Conservation (phyloP, 306 rosid genomes). For the Glycine tomentella region DNA sequence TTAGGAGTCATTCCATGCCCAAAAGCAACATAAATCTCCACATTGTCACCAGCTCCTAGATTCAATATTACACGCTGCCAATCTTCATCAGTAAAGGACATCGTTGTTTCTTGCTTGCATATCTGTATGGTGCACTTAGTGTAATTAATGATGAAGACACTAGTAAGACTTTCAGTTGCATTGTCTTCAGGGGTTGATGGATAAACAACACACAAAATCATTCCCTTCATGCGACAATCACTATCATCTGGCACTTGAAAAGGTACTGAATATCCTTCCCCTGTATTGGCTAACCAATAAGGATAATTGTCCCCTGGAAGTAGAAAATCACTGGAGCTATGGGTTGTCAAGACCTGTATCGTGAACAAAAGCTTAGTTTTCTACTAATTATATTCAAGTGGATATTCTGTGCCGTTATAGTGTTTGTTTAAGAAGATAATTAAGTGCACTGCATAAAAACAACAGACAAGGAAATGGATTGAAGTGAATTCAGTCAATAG, state of each 20-base stretch:
- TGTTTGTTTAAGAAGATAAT: too few relatives aligned
- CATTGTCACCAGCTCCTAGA: too few relatives aligned
- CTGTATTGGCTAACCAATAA: constrained; percentile 11
- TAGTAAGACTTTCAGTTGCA: too few relatives aligned
- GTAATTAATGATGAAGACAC: too few relatives aligned
- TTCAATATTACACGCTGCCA: too few relatives aligned
- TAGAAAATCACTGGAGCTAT: not conserved
- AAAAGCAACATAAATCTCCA: too few relatives aligned
- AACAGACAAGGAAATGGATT: not conserved
- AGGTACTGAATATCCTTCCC: not conserved
- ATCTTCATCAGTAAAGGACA: too few relatives aligned
- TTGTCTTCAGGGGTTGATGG: too few relatives aligned
- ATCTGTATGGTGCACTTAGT: too few relatives aligned
- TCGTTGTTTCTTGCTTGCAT: too few relatives aligned
- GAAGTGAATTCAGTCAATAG: not conserved
- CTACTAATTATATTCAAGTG: not conserved
- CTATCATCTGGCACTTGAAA: constrained; percentile 20
- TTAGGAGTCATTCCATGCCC: too few relatives aligned
- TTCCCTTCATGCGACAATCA: not conserved
- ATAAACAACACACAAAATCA: constrained; percentile 16
- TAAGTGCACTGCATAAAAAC: not conserved
- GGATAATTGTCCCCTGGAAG: constrained; percentile 38
- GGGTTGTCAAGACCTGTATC: not conserved
- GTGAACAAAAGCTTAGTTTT: not conserved
- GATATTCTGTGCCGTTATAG: not conserved